phyloP scores from a whole-genome alignment of 805 yeast genomes.

The Nakazawaea molendinolei region DNA sequence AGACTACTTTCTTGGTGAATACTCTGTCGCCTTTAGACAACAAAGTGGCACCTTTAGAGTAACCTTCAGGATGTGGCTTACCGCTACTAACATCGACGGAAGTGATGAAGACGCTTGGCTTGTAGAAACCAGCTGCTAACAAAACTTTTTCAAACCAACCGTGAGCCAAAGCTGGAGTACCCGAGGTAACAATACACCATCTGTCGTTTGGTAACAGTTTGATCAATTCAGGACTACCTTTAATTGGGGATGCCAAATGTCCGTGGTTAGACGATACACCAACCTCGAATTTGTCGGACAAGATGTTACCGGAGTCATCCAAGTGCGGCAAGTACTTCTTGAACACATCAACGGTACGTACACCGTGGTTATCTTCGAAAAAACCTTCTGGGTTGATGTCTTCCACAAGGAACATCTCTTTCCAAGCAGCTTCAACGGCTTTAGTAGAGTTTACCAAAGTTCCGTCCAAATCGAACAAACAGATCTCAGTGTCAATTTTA shows the following conservation, averaged over 20 bases:
- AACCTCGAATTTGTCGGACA: slow-evolving; percentile 46
- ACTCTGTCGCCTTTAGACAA: slow-evolving; percentile 27
- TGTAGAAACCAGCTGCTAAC: slow-evolving; percentile 33
- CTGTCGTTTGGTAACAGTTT: slow-evolving; percentile 47
- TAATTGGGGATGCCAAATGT: slow-evolving; percentile 64
- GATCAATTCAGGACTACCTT: slow-evolving; percentile 66
- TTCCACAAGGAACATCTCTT: slow-evolving; percentile 58
- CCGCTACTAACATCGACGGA: slow-evolving; percentile 76
- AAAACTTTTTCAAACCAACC: slow-evolving; percentile 69
- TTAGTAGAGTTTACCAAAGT: slow-evolving; percentile 79
- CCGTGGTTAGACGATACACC: slow-evolving; percentile 69
- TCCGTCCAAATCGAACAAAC: slow-evolving; percentile 80
- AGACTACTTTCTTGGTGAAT: slow-evolving; percentile 46
- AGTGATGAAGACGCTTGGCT: slow-evolving; percentile 74
- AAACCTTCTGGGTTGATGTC: slow-evolving; percentile 65
- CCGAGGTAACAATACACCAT: slow-evolving; percentile 89
- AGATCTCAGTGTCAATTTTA: slow-evolving; percentile 14
- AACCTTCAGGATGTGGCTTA: slow-evolving; percentile 85
- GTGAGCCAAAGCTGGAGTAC: slow-evolving; percentile 69
- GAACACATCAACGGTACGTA: slow-evolving; percentile 75
- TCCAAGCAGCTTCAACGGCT: slow-evolving; percentile 81
- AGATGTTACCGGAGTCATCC: slow-evolving; percentile 58
- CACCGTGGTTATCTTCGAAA: slow-evolving; percentile 72
- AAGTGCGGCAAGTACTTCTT: slow-evolving; percentile 69
- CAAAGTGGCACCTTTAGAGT: slow-evolving; percentile 48